Evolutionary conservation across 1,284 basidiomycete genomes (phyloP).

Genomic region (Exobasidium rhododendri): DNA sequence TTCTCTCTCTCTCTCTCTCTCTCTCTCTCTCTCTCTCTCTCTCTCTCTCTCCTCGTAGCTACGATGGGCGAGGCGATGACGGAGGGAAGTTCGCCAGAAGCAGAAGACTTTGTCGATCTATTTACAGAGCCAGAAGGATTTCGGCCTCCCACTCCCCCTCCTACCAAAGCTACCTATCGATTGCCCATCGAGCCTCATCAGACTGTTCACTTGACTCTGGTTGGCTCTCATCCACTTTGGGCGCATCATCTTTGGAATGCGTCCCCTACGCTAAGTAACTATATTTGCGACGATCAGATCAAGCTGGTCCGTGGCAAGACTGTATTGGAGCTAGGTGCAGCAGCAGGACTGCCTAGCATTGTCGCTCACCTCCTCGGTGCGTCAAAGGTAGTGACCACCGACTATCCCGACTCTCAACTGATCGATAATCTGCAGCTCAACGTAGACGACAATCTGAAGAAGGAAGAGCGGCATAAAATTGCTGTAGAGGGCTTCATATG

Average conservation of each 20-base stretch:
- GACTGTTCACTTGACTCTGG: slow-evolving; percentile 66
- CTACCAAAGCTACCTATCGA: slow-evolving; percentile 33
- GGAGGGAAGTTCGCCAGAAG: not conserved
- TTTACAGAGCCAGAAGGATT: slow-evolving; percentile 50
- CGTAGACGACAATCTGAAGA: slow-evolving; percentile 55
- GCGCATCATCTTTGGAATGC: slow-evolving; percentile 75
- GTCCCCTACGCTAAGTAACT: slow-evolving; percentile 54
- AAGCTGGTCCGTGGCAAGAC: slow-evolving; percentile 55
- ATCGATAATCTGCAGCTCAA: slow-evolving; percentile 76
- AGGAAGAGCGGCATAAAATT: slow-evolving; percentile 60
- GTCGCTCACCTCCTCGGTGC: slow-evolving; percentile 59
- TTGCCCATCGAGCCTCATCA: slow-evolving; percentile 24
- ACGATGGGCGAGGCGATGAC: too few species aligned
- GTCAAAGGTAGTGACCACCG: slow-evolving; percentile 72
- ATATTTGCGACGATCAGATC: slow-evolving; percentile 60
- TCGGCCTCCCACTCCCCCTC: slow-evolving; percentile 48
- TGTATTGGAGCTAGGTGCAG: slow-evolving; percentile 88
- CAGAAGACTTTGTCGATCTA: slow-evolving; percentile 29
- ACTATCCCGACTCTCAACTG: slow-evolving; percentile 82
- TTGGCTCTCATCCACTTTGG: slow-evolving; percentile 86
- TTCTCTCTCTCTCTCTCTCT: too few species aligned
- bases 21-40: too few species aligned
- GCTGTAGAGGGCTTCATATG: slow-evolving; percentile 71
- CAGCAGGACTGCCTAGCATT: slow-evolving; percentile 80
- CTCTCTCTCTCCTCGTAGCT: too few species aligned